A percentile compares a stretch with the other conserved stretches of the same genome.
phyloP scores from a whole-genome alignment of 768 basidiomycete genomes.

The Calvatia gigantea region DNA sequence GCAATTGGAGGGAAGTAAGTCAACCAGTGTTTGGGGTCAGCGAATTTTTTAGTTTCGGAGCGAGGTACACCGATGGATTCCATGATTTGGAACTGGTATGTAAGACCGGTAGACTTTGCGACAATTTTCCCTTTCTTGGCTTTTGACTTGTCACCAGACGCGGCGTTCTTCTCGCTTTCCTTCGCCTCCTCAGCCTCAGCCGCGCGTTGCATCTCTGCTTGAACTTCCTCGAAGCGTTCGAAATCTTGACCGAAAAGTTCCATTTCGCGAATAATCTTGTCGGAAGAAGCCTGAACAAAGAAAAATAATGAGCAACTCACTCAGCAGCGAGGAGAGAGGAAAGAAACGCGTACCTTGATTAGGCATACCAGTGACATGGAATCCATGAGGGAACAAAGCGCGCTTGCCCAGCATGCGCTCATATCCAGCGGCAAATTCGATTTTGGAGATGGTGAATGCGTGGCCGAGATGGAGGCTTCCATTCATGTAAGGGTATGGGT shows the following conservation, averaged over 20 bases:
- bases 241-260: slow-evolving; percentile 93
- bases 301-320: not conserved
- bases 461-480: slow-evolving; percentile 96
- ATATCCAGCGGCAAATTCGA: slow-evolving; percentile 95
- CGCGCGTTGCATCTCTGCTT: slow-evolving; percentile 43
- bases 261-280: slow-evolving; percentile 97
- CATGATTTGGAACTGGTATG: slow-evolving; percentile 99
- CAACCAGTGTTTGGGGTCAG: slow-evolving; percentile 93
- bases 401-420: slow-evolving; percentile 94
- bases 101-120: slow-evolving; percentile 89
- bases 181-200: slow-evolving; percentile 44
- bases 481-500: slow-evolving; percentile 98
- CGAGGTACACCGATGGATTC: slow-evolving; percentile 89
- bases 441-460: slow-evolving; percentile 96
- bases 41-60: slow-evolving; percentile 91
- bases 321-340: not conserved
- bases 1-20: slow-evolving; percentile 96
- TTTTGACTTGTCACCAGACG: slow-evolving; percentile 58
- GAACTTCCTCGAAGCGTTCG: slow-evolving; percentile 55
- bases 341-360: slow-evolving; percentile 76
- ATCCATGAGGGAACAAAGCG: slow-evolving; percentile 94
- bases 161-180: slow-evolving; percentile 37
- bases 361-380: slow-evolving; percentile 98
- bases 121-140: slow-evolving; percentile 94
- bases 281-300: slow-evolving; percentile 74